phyloP scores from a whole-genome alignment of 2,329 filamentous ascomycete species.

The Emydomyces testavorans region DNA sequence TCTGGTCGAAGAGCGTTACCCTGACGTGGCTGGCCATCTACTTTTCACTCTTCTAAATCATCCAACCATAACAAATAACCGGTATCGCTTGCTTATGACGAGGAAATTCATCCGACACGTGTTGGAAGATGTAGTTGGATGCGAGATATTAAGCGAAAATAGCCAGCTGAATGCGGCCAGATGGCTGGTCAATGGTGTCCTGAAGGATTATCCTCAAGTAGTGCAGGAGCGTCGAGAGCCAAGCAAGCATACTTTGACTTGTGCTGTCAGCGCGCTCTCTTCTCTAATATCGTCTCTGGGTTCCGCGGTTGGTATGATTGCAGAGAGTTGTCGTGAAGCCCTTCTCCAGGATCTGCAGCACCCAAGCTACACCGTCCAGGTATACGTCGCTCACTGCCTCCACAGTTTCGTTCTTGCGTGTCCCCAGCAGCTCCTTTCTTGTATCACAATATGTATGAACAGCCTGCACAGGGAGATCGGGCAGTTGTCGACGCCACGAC shows the following conservation, averaged over 20 bases:
- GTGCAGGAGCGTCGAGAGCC: slow-evolving; percentile 80
- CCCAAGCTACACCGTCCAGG: slow-evolving; percentile 90
- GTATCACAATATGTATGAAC: slow-evolving; percentile 92
- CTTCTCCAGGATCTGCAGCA: slow-evolving; percentile 85
- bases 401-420: slow-evolving; percentile 81
- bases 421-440: slow-evolving; percentile 80
- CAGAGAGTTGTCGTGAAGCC: slow-evolving; percentile 74
- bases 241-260: slow-evolving; percentile 71
- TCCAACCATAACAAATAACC: slow-evolving; percentile 63
- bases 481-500: slow-evolving; percentile 60
- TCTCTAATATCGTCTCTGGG: slow-evolving; percentile 70
- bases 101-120: slow-evolving; percentile 75
- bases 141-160: slow-evolving; percentile 73
- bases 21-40: slow-evolving; percentile 67
- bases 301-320: slow-evolving; percentile 66
- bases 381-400: slow-evolving; percentile 75
- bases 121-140: slow-evolving; percentile 71
- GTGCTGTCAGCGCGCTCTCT: slow-evolving; percentile 64
- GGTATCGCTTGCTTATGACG: slow-evolving; percentile 75
- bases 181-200: slow-evolving; percentile 68
- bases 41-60: slow-evolving; percentile 70
- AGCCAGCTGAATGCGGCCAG: slow-evolving; percentile 75
- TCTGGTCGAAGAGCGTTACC: slow-evolving; percentile 71
- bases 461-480: slow-evolving; percentile 78
- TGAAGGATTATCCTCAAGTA: slow-evolving; percentile 90